phyloP scores from a whole-genome alignment of 192 early-diverging fungal species.

The Coemansia sp. region DNA sequence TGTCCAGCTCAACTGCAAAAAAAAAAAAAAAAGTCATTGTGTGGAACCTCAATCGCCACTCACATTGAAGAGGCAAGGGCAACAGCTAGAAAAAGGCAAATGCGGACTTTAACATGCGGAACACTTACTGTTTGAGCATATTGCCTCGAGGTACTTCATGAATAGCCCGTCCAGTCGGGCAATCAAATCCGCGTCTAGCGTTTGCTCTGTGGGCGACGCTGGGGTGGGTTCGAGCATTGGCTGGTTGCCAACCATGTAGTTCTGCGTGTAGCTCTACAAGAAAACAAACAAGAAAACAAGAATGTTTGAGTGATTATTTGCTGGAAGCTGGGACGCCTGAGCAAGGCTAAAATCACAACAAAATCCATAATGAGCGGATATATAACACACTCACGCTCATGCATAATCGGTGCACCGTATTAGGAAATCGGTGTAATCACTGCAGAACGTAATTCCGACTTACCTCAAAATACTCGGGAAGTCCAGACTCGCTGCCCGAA shows the following conservation, averaged over 20 bases:
- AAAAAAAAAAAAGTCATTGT: background rate
- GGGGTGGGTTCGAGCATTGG: slow-evolving; percentile 45
- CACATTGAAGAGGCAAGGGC: too few species aligned
- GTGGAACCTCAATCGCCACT: too few species aligned
- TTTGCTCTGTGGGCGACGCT: slow-evolving; percentile 45
- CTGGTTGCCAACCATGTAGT: slow-evolving; percentile 34
- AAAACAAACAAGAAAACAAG: background rate
- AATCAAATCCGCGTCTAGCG: slow-evolving; percentile 52
- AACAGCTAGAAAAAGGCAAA: too few species aligned
- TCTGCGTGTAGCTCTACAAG: slow-evolving; percentile 51
- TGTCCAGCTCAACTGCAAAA: background rate
- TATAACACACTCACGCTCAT: background rate
- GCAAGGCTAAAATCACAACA: background rate
- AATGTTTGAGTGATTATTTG: background rate
- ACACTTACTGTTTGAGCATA: slow-evolving; percentile 69
- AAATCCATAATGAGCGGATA: background rate
- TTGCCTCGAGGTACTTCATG: slow-evolving; percentile 65
- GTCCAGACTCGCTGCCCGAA: slow-evolving; percentile 30
- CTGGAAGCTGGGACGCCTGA: background rate
- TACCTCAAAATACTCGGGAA: slow-evolving; percentile 55
- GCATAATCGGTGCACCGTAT: background rate
- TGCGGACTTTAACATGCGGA: background rate
- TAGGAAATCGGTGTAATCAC: background rate
- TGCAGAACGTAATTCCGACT: slow-evolving; percentile 8
- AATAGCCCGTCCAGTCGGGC: slow-evolving; percentile 65